Conservation (phyloP, 371 early-diverging fungal genomes). For the Thermomucor indicae-seudaticae region DNA sequence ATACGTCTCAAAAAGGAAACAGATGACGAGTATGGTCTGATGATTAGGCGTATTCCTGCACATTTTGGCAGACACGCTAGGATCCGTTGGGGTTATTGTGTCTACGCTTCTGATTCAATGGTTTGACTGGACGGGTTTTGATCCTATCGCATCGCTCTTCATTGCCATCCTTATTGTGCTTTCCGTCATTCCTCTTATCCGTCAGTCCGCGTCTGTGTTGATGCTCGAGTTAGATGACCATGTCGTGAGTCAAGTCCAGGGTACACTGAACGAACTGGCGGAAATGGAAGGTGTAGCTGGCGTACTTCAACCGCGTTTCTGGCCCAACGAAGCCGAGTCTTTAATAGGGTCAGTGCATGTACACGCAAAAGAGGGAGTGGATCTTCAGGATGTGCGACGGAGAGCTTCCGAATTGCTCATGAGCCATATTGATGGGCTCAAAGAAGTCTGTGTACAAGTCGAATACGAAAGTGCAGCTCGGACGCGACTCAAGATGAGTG, state of each 20-base stretch:
- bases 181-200: constrained; percentile 83
- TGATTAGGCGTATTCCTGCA: constrained; percentile 86
- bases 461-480: constrained; percentile 31
- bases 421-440: constrained; percentile 43
- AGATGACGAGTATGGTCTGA: neutral
- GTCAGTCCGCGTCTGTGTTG: constrained; percentile 58
- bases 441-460: constrained; percentile 48
- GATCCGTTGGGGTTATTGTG: constrained; percentile 93
- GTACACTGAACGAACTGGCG: constrained; percentile 49
- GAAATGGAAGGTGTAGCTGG: constrained; percentile 42
- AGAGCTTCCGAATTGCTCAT: constrained; percentile 28
- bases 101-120: constrained; percentile 85
- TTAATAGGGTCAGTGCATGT: constrained; percentile 58
- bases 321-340: constrained; percentile 60
- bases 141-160: constrained; percentile 92
- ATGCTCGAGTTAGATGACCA: constrained; percentile 54
- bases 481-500: constrained; percentile 7
- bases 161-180: constrained; percentile 86
- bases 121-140: constrained; percentile 94
- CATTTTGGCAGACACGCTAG: constrained; percentile 93
- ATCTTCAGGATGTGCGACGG: constrained; percentile 28
- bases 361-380: constrained; percentile 33
- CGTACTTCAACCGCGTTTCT: constrained; percentile 49
- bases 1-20: neutral
- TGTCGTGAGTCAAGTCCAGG: constrained; percentile 42